Evolutionary conservation across 106 monocot genomes (phyloP).

Genomic region (Acorus gramineus): DNA sequence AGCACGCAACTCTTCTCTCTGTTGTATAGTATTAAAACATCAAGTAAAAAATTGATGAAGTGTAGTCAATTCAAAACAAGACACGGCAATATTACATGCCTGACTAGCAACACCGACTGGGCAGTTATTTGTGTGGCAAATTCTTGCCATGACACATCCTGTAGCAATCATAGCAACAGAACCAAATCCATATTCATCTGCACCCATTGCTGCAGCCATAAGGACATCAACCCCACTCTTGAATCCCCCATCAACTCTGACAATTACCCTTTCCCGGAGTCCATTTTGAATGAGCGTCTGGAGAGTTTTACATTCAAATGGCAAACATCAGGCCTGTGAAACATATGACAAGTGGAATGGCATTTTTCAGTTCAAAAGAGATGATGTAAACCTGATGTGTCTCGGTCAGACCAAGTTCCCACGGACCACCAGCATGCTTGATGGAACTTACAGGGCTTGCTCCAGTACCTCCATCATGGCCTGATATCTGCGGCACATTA

Average conservation of each 20-base stretch:
- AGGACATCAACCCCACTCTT: conserved; percentile 95
- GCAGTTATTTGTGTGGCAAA: conserved; percentile 99
- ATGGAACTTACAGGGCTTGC: conserved; percentile 99
- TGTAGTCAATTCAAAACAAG: background rate
- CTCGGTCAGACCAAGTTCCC: conserved; percentile 96
- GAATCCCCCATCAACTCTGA: conserved; percentile 98
- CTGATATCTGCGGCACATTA: conserved; percentile 66
- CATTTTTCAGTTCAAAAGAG: background rate
- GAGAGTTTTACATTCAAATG: background rate
- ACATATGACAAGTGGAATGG: background rate
- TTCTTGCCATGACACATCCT: conserved; percentile 98
- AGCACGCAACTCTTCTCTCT: conserved; percentile 98
- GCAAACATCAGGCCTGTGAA: too few species aligned
- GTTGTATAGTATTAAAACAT: background rate
- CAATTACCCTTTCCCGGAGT: conserved; percentile 86
- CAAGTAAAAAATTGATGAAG: background rate
- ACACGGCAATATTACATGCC: conserved; percentile 25
- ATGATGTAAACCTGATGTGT: conserved; percentile 64
- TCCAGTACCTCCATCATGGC: conserved; percentile 99
- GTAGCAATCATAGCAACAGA: conserved; percentile 99
- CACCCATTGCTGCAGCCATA: conserved; percentile 96
- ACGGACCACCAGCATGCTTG: conserved; percentile 98
- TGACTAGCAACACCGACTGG: conserved; percentile 98
- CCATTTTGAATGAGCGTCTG: conserved; percentile 94
- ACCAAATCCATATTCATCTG: conserved; percentile 99